Base-by-base conservation (phyloP, 192 early-diverging fungal species). In the Gigaspora rosea region DNA sequence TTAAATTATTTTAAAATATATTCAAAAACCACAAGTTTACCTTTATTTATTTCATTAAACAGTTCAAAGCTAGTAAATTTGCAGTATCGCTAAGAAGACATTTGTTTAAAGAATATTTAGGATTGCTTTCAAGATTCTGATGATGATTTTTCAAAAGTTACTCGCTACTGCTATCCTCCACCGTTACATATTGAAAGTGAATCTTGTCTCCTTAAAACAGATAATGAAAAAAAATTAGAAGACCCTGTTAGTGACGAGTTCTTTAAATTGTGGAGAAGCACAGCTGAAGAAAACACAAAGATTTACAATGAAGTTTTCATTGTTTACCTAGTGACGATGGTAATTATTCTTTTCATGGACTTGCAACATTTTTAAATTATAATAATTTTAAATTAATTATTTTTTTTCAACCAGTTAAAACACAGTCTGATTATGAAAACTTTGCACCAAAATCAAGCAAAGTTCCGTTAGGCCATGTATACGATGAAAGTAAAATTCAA, bases 271-370 rank as follows among this genome's bases (percentile, higher is more conserved):
- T 75, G 89, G 57, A 94, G 90, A 93, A 81, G 74, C 54, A 90
- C 87, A 0, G 93, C 94, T 3, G 69, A 79, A 6, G 83, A 48
- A 3, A 97, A 97, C 73, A 92, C 92, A n/a, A 58, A 77, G 54
- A 81, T 90, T 0, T 94, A 91, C 78, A 83, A 94, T 18, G 89
- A 93, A 1, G 86, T 95, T 11, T 97, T 80, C 86, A 88, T 8
- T 94, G 93, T 82, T 90, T 97, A 18, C 95, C 95, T 7, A 94
- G 96, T 80, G 91, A 96, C 54, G 91, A 93, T 1, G 86, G 92
- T 46, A 83, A 84, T 62, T 81, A 13, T 59, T 48, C 18, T 69
- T 27, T 15, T 35, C 20, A 12, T 27, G 27, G 22, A 13, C 5
- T 5, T 69, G 10, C 9, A 50, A 16, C 11, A 32, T 74, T 12